Evolutionary conservation across 23 red algal genomes (phyloP).

Genomic region (Cyanidium caldarium): DNA sequence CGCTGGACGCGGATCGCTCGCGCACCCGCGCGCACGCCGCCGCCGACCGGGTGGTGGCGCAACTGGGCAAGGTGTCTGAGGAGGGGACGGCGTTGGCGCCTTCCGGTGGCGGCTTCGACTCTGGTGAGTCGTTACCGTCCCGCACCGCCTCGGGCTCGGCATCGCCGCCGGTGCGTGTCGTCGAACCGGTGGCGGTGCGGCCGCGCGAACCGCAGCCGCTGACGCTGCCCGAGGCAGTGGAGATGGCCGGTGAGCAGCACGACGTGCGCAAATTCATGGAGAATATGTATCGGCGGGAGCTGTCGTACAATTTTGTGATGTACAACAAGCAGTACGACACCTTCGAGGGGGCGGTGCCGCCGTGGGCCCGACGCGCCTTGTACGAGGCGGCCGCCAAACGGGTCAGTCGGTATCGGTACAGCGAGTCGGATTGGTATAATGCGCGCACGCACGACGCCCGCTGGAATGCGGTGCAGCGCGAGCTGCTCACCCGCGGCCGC

Average conservation of each 20-base stretch:
- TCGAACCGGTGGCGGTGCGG: not conserved
- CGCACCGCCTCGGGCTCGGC: not conserved
- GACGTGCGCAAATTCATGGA: constrained; percentile 7
- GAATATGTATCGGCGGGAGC: constrained; percentile 11
- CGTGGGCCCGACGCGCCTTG: not conserved
- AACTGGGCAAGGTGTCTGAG: not conserved
- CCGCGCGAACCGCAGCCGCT: not conserved
- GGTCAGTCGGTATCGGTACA: not conserved
- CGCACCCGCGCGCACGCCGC: not conserved
- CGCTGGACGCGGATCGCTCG: not conserved
- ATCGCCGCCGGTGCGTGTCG: not conserved
- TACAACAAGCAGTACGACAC: constrained; percentile 5
- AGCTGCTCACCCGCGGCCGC: constrained; percentile 14
- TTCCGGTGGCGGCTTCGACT: no score
- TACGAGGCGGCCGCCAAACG: not conserved
- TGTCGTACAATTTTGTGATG: constrained; percentile 13
- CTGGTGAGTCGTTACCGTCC: not conserved
- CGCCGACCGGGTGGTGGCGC: not conserved
- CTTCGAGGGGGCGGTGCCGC: not conserved
- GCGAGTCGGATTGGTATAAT: constrained; percentile 14
- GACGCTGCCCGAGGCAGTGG: not conserved
- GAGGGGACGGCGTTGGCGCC: not conserved
- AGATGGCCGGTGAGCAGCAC: not conserved
- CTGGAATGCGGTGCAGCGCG: constrained; percentile 18
- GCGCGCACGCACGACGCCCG: constrained; percentile 5